Evolutionary conservation across 2,329 filamentous ascomycete species (phyloP), one percentile per base, ranked within the genome.

Genomic region (Pestalotiopsis fici): DNA sequence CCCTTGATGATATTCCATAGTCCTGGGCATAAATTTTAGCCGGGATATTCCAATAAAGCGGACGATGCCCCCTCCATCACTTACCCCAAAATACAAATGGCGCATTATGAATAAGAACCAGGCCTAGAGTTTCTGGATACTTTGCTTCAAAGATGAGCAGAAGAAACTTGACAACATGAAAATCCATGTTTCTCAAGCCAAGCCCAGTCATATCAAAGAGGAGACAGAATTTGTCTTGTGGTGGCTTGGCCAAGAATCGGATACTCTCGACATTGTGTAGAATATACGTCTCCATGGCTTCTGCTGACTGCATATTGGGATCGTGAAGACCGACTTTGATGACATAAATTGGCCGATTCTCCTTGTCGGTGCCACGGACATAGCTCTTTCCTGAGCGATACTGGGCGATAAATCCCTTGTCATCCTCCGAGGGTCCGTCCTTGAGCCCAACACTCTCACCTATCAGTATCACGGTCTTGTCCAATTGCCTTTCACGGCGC

Each of bases 131-230:
- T 76, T 94, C 91, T 1, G 91, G 91, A 73, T 93, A 94, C 74
- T 93, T 92, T 61, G 91, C 91, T 80, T 94, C 91, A 73, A 94
- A 92, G 74, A 90, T 91, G 72, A 93, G 91, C 78, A 93, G 92
- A 82, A 94, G 91, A 80, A 93, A 93, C 72, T 92, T 93, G 62
- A 93, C 89, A 0, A 91, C 90, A 0, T 88, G 85, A 76, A 93
- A 93, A 78, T 94, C 91, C 85, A 94, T 93, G 79, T 94, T 93
- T 12, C 88, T 85, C 76, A 93, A 82, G 15, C 86, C 86, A 75
- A 93, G 93, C 69, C 87, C 84, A 9, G 86, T 91, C 86, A 93
- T 90, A 77, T 94, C 91, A 74, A 94, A 93, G 63, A 93, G 78
- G 67, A 94, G 69, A 28, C 70, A 73, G 11, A 65, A 60, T 37